Base-by-base conservation (phyloP, 164 flowering plant genomes). In the Chimonanthus salicifolius region DNA sequence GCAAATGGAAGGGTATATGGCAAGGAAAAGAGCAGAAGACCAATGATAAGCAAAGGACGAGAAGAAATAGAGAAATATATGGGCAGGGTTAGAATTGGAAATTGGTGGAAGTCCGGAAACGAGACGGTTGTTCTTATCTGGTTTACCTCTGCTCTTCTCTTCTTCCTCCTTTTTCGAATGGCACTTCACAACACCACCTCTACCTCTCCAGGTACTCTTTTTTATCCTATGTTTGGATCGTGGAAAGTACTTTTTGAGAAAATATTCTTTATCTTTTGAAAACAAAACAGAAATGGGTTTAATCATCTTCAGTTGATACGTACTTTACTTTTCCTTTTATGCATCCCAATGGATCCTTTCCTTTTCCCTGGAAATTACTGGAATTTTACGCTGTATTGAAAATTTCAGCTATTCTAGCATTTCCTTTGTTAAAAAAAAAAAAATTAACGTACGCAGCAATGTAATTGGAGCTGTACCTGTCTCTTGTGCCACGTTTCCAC, bases 151-250 rank as follows among this genome's bases (percentile, higher is more conserved):
- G 78, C 84, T 15, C 0, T 82, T 47, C 75, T 87, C 69, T 88
- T 88, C 77, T 83, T 77, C 84, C 71, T 71, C 46, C 50, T 82
- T 4, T 83, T 90, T 63, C 88, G 73, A 67, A 80, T 91, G 86
- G 88, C 87, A 13, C 80, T 85, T n/a, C 80, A 44, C 0, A 80
- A 80, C 77, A 80, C 94, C 18, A 50, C 45, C 15, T 7, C 62
- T 64, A 72, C 83, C 21, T 3, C 33, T 60, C 16, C 67, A 70
- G 72, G 66, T 69, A 46, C 7, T 47, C 9, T 16, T 71, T 47
- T n/a, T 69, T 45, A n/a, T 69, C 9, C 65, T 33, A n/a, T 54
- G 15, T 54, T 3, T 54, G 11, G 11, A 3, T 54, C 58, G 58
- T 51, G 58, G 4, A 51, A 51, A 15, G 13, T 51, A 51, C 33